Conservation (phyloP, 2,329 filamentous ascomycete genomes). For the Escovopsis sp. region DNA sequence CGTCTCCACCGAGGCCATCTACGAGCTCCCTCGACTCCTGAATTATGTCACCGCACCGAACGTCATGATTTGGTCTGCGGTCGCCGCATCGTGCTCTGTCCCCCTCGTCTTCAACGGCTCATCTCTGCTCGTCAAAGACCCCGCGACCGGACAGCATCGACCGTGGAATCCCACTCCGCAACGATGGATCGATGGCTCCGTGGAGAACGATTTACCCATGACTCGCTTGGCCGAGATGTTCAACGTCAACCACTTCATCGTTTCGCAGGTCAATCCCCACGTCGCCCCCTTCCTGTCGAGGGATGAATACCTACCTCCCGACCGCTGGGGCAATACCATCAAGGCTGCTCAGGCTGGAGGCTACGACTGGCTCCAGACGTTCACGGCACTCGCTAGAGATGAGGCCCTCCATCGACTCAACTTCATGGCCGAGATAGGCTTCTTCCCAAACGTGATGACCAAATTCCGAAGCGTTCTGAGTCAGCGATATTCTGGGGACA, state of each 20-base stretch:
- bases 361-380: slow-evolving; percentile 46
- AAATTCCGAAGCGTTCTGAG: slow-evolving; percentile 71
- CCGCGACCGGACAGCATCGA: slow-evolving; percentile 57
- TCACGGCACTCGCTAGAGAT: slow-evolving; percentile 61
- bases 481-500: slow-evolving; percentile 88
- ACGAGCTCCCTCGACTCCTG: slow-evolving; percentile 72
- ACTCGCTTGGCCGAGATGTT: slow-evolving; percentile 85
- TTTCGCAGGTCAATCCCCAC: slow-evolving; percentile 92
- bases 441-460: slow-evolving; percentile 64
- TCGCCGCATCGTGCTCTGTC: slow-evolving; percentile 89
- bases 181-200: slow-evolving; percentile 85
- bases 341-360: slow-evolving; percentile 16
- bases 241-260: slow-evolving; percentile 96
- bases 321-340: slow-evolving; percentile 13
- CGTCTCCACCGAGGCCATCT: slow-evolving; percentile 74
- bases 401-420: slow-evolving; percentile 72
- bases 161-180: slow-evolving; percentile 80
- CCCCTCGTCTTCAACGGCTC: slow-evolving; percentile 73
- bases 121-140: slow-evolving; percentile 71
- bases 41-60: slow-evolving; percentile 92
- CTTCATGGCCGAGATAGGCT: slow-evolving; percentile 62
- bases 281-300: slow-evolving; percentile 73
- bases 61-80: slow-evolving; percentile 91
- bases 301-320: slow-evolving; percentile 45
- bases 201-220: slow-evolving; percentile 90